phyloP scores from a whole-genome alignment of 495 filamentous ascomycete genomes.

The Daldinia concentrica region DNA sequence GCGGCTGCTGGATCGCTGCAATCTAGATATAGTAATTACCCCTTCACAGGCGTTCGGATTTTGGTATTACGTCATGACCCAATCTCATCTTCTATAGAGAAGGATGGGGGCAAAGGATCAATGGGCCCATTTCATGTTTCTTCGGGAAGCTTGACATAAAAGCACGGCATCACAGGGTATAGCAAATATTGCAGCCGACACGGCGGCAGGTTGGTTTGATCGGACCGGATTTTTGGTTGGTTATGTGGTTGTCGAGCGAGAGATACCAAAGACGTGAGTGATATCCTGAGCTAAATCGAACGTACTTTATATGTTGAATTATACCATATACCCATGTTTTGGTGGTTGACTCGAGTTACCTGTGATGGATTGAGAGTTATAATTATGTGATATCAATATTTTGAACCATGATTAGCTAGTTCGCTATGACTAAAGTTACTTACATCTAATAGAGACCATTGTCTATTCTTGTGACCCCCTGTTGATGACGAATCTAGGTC shows the following conservation, averaged over 20 bases:
- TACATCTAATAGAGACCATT: too few species aligned
- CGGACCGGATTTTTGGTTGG: slow-evolving; percentile 1
- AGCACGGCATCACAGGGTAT: slow-evolving; percentile 16
- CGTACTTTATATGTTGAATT: slow-evolving; percentile 9
- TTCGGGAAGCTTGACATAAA: slow-evolving; percentile 11
- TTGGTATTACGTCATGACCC: slow-evolving; percentile 19
- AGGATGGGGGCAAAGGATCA: slow-evolving; percentile 4
- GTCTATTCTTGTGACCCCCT: too few species aligned
- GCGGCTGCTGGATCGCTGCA: slow-evolving; percentile 38
- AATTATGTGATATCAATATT: neutral
- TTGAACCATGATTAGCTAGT: neutral
- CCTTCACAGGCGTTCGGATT: slow-evolving; percentile 27
- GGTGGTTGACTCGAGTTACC: neutral
- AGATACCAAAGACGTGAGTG: slow-evolving; percentile 25
- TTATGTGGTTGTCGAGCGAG: slow-evolving; percentile 2
- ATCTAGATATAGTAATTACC: slow-evolving; percentile 41
- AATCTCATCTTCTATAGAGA: slow-evolving; percentile 21
- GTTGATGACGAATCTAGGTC: too few species aligned
- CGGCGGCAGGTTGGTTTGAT: slow-evolving; percentile 12
- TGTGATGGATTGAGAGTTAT: neutral
- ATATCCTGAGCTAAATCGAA: slow-evolving; percentile 23
- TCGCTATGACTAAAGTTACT: neutral
- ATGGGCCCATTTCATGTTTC: neutral
- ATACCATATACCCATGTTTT: neutral
- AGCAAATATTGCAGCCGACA: slow-evolving; percentile 7